Evolutionary conservation across 2,329 filamentous ascomycete genomes (phyloP).

Genomic region (Acarospora socialis): DNA sequence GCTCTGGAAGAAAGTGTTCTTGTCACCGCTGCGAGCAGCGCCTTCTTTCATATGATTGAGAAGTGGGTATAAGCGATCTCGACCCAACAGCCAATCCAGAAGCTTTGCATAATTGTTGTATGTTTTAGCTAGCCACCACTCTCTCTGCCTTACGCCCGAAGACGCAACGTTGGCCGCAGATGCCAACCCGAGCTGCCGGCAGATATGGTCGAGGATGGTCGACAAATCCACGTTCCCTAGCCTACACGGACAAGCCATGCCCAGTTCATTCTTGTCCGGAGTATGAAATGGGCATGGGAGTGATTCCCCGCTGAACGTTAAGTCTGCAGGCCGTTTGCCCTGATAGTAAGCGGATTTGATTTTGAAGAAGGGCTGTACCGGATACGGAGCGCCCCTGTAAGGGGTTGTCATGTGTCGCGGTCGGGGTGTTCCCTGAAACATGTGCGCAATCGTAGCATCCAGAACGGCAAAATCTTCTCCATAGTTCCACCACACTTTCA

Average conservation of each 20-base stretch:
- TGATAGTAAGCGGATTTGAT: background rate
- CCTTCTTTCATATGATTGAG: too few species aligned
- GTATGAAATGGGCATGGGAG: background rate
- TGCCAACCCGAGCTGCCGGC: background rate
- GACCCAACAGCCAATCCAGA: background rate
- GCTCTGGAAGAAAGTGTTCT: background rate
- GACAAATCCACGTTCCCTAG: background rate
- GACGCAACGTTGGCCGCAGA: too few species aligned
- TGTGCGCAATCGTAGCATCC: constrained; percentile 1
- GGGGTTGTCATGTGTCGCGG: background rate
- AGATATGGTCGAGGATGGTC: background rate
- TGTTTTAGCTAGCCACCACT: too few species aligned
- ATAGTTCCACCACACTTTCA: background rate
- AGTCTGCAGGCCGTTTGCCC: background rate
- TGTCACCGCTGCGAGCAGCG: background rate
- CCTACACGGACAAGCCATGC: background rate
- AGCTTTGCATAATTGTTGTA: background rate
- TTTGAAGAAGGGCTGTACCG: background rate
- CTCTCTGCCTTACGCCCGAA: too few species aligned
- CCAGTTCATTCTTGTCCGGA: background rate
- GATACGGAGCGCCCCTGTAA: background rate
- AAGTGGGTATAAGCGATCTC: background rate
- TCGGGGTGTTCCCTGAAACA: background rate
- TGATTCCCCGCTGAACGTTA: background rate
- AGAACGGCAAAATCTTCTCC: background rate